Percentiles rank a stretch among this genome's conserved stretches.
Conservation (phyloP, 352 stramenopile genomes). For the Phytophthora melonis region DNA sequence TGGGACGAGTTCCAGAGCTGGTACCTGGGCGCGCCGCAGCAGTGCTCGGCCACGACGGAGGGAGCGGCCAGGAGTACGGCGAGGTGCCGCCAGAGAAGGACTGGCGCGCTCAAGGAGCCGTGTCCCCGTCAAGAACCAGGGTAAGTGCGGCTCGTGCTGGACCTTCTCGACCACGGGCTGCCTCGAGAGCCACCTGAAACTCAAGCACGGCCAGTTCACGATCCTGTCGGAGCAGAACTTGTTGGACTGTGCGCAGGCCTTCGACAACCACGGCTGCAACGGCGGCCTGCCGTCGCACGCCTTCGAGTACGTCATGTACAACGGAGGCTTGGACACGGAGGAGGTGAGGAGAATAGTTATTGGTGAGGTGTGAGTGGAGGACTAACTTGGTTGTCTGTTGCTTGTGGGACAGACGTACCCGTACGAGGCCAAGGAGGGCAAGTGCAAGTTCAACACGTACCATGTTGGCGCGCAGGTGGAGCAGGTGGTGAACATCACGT, state of each 20-base stretch:
- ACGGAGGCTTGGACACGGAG: constrained; percentile 87
- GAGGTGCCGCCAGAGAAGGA: constrained; percentile 92
- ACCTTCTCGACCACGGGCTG: constrained; percentile 98
- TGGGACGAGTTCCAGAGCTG: constrained; percentile 82
- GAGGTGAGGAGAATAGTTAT: constrained; percentile 39
- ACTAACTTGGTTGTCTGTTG: constrained; percentile 6
- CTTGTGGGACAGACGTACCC: constrained; percentile 57
- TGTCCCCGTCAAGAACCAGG: constrained; percentile 99
- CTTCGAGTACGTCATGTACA: constrained; percentile 96
- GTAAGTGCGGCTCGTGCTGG: constrained; percentile 98
- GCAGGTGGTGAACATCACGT: constrained; percentile 88
- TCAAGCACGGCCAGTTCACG: constrained; percentile 93
- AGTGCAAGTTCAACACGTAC: constrained; percentile 85
- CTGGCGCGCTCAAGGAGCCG: constrained; percentile 93
- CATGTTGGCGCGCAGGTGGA: constrained; percentile 79
- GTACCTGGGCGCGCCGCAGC: constrained; percentile 74
- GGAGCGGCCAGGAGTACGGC: constrained; percentile 34
- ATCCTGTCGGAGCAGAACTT: constrained; percentile 98
- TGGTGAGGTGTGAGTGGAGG: not conserved
- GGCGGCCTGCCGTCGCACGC: constrained; percentile 97
- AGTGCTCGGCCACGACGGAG: constrained; percentile 78
- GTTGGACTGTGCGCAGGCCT: constrained; percentile 95
- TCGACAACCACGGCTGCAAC: constrained; percentile 96
- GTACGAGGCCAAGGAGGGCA: constrained; percentile 79
- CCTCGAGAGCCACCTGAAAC: constrained; percentile 97